Percentiles rank a stretch among this genome's conserved stretches.
phyloP scores from a whole-genome alignment of 345 rosid species.

The Cochlearia excelsa region DNA sequence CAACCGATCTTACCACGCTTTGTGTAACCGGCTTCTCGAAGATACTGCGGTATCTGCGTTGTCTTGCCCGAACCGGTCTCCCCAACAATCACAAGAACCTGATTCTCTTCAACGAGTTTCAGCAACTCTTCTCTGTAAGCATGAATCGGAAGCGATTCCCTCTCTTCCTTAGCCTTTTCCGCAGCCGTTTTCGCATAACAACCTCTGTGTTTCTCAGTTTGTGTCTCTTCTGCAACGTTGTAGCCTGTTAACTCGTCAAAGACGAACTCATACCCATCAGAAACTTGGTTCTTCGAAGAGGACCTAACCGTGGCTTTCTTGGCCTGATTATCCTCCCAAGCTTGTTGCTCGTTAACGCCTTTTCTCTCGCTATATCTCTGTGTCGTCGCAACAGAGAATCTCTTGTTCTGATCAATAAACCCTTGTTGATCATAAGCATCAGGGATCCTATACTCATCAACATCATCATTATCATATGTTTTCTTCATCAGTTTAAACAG shows the following conservation, averaged over 20 bases:
- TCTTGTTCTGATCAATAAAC: slow-evolving; percentile 31
- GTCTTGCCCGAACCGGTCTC: slow-evolving; percentile 98
- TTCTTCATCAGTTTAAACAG: slow-evolving; percentile 20
- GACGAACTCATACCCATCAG: slow-evolving; percentile 29
- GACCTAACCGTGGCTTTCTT: slow-evolving; percentile 16
- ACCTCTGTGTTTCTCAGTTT: slow-evolving; percentile 6
- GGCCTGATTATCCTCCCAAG: slow-evolving; percentile 34
- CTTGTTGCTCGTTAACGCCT: slow-evolving; percentile 19
- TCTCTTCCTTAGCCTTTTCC: slow-evolving; percentile 41
- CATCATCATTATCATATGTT: slow-evolving; percentile 8
- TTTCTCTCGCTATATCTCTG: slow-evolving; percentile 2
- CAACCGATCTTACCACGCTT: slow-evolving; percentile 84
- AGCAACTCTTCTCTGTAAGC: slow-evolving; percentile 67
- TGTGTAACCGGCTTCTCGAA: slow-evolving; percentile 83
- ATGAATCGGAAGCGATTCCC: slow-evolving; percentile 67
- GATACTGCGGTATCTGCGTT: slow-evolving; percentile 90
- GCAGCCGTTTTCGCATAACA: slow-evolving; percentile 8
- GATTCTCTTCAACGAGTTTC: slow-evolving; percentile 59
- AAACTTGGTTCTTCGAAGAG: slow-evolving; percentile 5
- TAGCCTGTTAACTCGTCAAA: slow-evolving; percentile 16
- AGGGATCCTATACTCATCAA: slow-evolving; percentile 21
- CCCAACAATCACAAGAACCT: slow-evolving; percentile 90
- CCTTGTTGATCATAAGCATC: slow-evolving; percentile 34
- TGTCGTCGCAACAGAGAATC: slow-evolving; percentile 11
- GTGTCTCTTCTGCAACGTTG: slow-evolving; percentile 3